Evolutionary conservation across 345 rosid species (phyloP).

Genomic region (Eucalyptus lansdowneana): DNA sequence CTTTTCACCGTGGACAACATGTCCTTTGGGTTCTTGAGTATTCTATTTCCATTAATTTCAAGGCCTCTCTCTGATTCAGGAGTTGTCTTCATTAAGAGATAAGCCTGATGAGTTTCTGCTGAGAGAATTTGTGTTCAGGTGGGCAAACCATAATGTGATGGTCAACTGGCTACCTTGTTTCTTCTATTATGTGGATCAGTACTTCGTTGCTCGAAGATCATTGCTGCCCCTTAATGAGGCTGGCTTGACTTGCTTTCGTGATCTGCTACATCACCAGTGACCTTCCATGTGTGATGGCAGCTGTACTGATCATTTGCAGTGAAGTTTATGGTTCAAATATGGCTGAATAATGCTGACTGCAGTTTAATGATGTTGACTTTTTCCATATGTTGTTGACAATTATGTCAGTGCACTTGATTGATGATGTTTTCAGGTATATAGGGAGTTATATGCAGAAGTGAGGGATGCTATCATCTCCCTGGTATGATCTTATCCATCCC

Average conservation of each 20-base stretch:
- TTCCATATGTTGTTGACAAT: background rate
- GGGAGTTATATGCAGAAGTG: conserved; percentile 18
- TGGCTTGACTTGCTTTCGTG: conserved; percentile 45
- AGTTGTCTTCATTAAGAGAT: background rate
- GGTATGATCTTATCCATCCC: conserved; percentile 8
- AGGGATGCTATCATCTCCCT: conserved; percentile 38
- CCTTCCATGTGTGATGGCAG: background rate
- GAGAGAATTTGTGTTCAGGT: background rate
- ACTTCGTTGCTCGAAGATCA: conserved; percentile 3
- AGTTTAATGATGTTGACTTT: background rate
- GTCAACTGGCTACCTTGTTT: background rate
- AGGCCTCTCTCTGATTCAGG: background rate
- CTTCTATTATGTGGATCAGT: background rate
- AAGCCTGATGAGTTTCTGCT: background rate
- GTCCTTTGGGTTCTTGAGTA: background rate
- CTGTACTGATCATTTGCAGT: background rate
- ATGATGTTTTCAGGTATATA: conserved; percentile 22
- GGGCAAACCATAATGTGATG: background rate
- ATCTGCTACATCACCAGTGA: conserved; percentile 15
- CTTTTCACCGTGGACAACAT: background rate
- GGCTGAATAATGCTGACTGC: background rate
- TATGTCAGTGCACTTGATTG: background rate
- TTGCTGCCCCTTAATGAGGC: conserved; percentile 38
- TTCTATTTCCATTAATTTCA: background rate
- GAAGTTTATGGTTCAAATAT: background rate